Base-by-base conservation (phyloP, 1,284 basidiomycete genomes). In the Ustilago hordei region DNA sequence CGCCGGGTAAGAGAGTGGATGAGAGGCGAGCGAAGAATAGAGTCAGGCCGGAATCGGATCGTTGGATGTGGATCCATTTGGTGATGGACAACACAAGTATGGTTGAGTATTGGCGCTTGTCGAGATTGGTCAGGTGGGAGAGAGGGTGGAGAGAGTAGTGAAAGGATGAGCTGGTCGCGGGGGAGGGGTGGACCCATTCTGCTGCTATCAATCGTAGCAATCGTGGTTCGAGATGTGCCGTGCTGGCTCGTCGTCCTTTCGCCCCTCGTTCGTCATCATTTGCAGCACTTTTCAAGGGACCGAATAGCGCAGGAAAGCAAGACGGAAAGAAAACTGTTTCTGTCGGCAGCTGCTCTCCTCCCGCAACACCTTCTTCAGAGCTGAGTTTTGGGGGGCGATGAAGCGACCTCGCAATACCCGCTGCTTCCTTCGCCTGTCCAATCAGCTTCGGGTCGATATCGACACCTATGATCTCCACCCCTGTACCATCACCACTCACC, bases 61-160 rank as follows among this genome's bases (percentile, higher is more conserved):
- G 61, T 11, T 78, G 75, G 41, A 78, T 66, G 60, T 78, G 70
- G 53, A 78, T 65, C 75, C 75, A 78, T 54, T 78, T 78, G 45
- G 76, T 76, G 35, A 81, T 43, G 7, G 79, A 78, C 6, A 81
- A 65, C 0, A 64, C 64, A 11, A 71, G 50, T 15, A 64, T 59
- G 0, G 75, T 12, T 31, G 65, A 43, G 52, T 67, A 67, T 3
- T 58, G 56, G 13, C 35, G 23, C 1, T 13, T 3, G 28, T 64
- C 58, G 43, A 28, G 15, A 17, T 8, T n/a, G 2, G n/a, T 5
- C 53, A 52, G 56, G 7, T 19, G 34, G 48, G 47, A 58, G 41
- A 4, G 41, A 9, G 56, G 35, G 7, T n/a, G 6, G 3, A 31
- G 8, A 4, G 41, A 47, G 45, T 48, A 17, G 15, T 45, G 41